Evolutionary conservation across 352 stramenopile genomes (phyloP).

Genomic region (Phytopythium chamaehyphon): DNA sequence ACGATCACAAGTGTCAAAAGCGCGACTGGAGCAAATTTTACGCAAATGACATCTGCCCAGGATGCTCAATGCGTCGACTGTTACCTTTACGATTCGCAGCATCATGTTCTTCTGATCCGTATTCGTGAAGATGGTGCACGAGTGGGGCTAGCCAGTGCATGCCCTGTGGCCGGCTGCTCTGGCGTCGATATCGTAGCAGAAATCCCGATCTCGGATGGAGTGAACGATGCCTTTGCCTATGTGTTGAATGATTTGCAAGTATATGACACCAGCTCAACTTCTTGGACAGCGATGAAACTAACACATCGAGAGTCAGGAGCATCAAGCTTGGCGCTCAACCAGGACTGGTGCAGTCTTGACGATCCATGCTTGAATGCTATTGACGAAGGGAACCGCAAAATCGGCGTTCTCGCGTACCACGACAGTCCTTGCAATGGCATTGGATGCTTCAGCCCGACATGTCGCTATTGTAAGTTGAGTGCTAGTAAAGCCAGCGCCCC

Average conservation of each 20-base stretch:
- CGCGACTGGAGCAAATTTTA: constrained; percentile 7
- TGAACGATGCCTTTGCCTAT: constrained; percentile 6
- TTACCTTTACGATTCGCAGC: constrained; percentile 23
- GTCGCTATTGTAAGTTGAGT: constrained; percentile 35
- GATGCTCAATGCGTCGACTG: constrained; percentile 20
- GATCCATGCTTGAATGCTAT: constrained; percentile 29
- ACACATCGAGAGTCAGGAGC: constrained; percentile 1
- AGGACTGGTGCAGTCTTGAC: constrained; percentile 28
- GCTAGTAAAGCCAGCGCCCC: constrained; percentile 17
- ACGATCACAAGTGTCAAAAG: constrained; percentile 14
- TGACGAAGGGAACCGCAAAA: constrained; percentile 25
- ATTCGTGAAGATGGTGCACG: constrained; percentile 14
- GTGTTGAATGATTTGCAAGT: constrained; percentile 2
- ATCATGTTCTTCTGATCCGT: constrained; percentile 12
- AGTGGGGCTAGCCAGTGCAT: constrained; percentile 5
- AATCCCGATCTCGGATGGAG: constrained; percentile 5
- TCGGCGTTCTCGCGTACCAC: constrained; percentile 25
- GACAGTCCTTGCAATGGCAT: constrained; percentile 21
- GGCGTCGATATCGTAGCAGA: constrained; percentile 13
- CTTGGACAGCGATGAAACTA: constrained; percentile 6
- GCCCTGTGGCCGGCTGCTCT: constrained; percentile 19
- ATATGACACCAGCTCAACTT: background rate
- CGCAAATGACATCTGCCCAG: constrained; percentile 1
- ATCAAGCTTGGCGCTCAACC: constrained; percentile 5
- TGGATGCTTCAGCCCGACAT: constrained; percentile 24